Evolutionary conservation across 306 rosid species (phyloP).

Genomic region (Citrullus mucosospermus): DNA sequence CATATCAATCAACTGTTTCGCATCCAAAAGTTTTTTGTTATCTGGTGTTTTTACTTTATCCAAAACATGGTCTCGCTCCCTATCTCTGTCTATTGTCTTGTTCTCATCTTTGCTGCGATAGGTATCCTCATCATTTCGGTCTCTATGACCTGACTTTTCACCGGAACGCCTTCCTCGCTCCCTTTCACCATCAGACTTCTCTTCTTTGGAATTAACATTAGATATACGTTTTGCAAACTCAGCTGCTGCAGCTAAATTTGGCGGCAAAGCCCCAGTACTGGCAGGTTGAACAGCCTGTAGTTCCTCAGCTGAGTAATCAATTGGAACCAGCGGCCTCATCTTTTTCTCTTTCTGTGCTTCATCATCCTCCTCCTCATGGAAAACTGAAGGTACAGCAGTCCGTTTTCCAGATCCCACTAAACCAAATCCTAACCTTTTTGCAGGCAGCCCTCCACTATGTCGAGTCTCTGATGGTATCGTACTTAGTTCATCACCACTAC

Average conservation of each 20-base stretch:
- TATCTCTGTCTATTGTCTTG: slow-evolving; percentile 41
- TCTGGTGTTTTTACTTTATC: slow-evolving; percentile 57
- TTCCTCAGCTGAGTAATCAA: slow-evolving; percentile 95
- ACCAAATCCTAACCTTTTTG: slow-evolving; percentile 91
- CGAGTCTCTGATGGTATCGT: slow-evolving; percentile 44
- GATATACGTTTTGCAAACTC: slow-evolving; percentile 94
- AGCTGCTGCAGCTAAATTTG: slow-evolving; percentile 97
- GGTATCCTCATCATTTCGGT: slow-evolving; percentile 52
- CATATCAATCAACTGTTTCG: slow-evolving; percentile 92
- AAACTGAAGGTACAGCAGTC: slow-evolving; percentile 78
- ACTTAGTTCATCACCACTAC: slow-evolving; percentile 39
- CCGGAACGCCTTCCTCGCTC: slow-evolving; percentile 65
- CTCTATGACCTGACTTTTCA: slow-evolving; percentile 66
- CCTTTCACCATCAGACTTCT: slow-evolving; percentile 57
- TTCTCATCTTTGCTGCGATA: slow-evolving; percentile 53
- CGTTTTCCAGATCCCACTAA: slow-evolving; percentile 94
- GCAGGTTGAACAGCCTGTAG: slow-evolving; percentile 73
- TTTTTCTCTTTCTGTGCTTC: slow-evolving; percentile 92
- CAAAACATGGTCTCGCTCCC: slow-evolving; percentile 48
- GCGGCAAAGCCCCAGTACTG: slow-evolving; percentile 48
- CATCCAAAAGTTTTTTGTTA: slow-evolving; percentile 73
- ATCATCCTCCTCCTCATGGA: slow-evolving; percentile 88
- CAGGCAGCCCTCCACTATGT: slow-evolving; percentile 50
- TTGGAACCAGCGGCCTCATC: slow-evolving; percentile 97
- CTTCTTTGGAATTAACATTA: slow-evolving; percentile 60